Evolutionary conservation across 768 basidiomycete species (phyloP).

Genomic region (Lactarius pseudohatsudake): DNA sequence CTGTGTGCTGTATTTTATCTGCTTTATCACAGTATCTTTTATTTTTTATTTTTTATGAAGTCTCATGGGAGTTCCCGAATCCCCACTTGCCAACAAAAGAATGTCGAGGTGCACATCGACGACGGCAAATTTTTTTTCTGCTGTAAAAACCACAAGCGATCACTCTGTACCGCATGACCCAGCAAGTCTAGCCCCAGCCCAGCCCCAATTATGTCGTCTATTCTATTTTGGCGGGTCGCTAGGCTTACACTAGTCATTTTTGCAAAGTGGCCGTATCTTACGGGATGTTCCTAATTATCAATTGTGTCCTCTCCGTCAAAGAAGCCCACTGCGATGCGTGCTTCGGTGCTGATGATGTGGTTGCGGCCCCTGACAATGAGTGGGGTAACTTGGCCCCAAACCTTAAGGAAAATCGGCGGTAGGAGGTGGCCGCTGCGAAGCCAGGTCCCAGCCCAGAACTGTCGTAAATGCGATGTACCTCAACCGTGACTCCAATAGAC

Average conservation of each 20-base stretch:
- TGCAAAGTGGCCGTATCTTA: neutral
- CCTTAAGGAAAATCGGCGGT: neutral
- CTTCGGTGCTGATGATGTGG: neutral
- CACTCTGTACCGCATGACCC: neutral
- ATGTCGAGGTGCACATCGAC: no score
- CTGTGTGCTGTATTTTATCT: no score
- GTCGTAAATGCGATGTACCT: neutral
- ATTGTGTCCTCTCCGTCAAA: neutral
- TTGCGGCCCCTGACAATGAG: neutral
- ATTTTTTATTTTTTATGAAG: slow-evolving; percentile 1
- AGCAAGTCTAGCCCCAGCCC: neutral
- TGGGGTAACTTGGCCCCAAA: neutral
- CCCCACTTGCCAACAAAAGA: no score
- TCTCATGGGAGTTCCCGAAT: neutral
- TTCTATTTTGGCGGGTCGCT: neutral
- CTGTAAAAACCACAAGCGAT: no score
- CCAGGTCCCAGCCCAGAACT: neutral
- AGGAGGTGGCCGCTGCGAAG: neutral
- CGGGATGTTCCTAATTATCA: neutral
- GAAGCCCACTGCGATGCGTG: neutral
- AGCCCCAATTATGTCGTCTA: neutral
- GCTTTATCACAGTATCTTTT: neutral
- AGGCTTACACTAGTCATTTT: neutral
- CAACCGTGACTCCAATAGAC: neutral
- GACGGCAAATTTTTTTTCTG: no score